Evolutionary conservation across 2,329 filamentous ascomycete species (phyloP).

Genomic region (Tolypocladium endophyticum): DNA sequence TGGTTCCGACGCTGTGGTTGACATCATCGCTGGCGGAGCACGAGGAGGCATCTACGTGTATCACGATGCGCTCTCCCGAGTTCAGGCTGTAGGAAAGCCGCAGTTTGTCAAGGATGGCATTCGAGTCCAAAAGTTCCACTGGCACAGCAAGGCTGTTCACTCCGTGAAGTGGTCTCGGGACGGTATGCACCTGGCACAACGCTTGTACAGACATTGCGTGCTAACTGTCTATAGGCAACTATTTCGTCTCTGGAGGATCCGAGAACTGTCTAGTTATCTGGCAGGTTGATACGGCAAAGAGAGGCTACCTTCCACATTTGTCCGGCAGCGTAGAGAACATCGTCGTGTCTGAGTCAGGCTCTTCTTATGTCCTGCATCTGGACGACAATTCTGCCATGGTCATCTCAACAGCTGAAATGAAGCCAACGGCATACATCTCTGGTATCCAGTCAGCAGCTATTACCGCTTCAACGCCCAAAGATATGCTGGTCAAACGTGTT

Average conservation of each 20-base stretch:
- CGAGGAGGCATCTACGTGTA: conserved; percentile 76
- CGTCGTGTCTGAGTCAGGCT: conserved; percentile 66
- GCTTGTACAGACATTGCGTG: background rate
- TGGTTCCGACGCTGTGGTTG: conserved; percentile 36
- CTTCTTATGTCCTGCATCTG: conserved; percentile 74
- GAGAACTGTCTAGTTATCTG: conserved; percentile 86
- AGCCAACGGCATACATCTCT: conserved; percentile 72
- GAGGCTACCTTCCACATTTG: conserved; percentile 82
- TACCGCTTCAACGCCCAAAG: conserved; percentile 38
- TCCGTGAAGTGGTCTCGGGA: conserved; percentile 86
- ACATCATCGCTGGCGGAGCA: conserved; percentile 67
- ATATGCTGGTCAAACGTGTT: conserved; percentile 41
- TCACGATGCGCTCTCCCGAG: conserved; percentile 55
- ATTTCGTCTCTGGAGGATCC: conserved; percentile 83
- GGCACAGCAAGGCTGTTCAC: conserved; percentile 79
- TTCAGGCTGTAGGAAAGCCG: conserved; percentile 32
- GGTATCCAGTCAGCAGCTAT: conserved; percentile 61
- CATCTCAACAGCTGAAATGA: conserved; percentile 79
- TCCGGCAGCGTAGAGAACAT: conserved; percentile 77
- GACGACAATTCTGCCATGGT: conserved; percentile 91
- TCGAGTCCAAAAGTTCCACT: conserved; percentile 64
- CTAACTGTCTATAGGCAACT: conserved; percentile 56
- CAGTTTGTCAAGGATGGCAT: conserved; percentile 36
- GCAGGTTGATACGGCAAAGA: conserved; percentile 81
- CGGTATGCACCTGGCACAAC: conserved; percentile 40